These are phyloP conservation scores for Circinella umbellata DNA, from an alignment of 371 early-diverging fungal species.

Conservation along the genomic window DNA sequence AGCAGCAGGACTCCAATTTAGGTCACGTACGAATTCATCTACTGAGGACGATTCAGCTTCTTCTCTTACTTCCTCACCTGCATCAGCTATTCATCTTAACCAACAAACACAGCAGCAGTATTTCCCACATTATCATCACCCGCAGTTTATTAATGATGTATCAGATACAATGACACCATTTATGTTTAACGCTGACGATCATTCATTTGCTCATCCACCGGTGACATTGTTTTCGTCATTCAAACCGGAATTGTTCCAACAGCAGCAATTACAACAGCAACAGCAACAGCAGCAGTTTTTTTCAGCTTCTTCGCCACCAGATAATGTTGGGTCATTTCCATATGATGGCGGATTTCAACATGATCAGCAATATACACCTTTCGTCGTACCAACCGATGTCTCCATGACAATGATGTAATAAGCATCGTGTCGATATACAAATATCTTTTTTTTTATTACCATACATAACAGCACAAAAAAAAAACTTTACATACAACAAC, in stretches of 20 bases:
- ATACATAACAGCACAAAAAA: not conserved
- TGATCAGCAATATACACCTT: conserved; percentile 15
- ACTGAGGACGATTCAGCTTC: conserved; percentile 31
- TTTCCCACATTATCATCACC: not conserved
- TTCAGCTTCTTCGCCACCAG: not conserved
- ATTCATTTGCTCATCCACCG: conserved; percentile 17
- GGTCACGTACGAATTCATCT: conserved; percentile 11
- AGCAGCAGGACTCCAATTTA: not conserved
- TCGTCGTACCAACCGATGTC: conserved; percentile 22
- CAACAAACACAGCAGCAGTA: conserved; percentile 18
- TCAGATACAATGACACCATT: not conserved
- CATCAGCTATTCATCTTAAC: conserved; percentile 8
- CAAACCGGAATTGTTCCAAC: conserved; percentile 32
- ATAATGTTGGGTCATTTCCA: not conserved
- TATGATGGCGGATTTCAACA: not conserved
- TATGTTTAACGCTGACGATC: not conserved
- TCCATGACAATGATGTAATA: conserved; percentile 16
- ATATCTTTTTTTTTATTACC: too few relatives aligned
- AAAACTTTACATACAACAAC: not conserved
- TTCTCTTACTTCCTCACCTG: conserved; percentile 36
- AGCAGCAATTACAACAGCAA: conserved; percentile 11
- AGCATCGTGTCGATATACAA: not conserved
- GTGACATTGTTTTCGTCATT: conserved; percentile 40
- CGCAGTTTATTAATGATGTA: not conserved
- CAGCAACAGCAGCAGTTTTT: conserved; percentile 17